Percentiles rank a stretch among this genome's conserved stretches.
Conservation (phyloP, 768 basidiomycete genomes). For the Cubamyces sp. region DNA sequence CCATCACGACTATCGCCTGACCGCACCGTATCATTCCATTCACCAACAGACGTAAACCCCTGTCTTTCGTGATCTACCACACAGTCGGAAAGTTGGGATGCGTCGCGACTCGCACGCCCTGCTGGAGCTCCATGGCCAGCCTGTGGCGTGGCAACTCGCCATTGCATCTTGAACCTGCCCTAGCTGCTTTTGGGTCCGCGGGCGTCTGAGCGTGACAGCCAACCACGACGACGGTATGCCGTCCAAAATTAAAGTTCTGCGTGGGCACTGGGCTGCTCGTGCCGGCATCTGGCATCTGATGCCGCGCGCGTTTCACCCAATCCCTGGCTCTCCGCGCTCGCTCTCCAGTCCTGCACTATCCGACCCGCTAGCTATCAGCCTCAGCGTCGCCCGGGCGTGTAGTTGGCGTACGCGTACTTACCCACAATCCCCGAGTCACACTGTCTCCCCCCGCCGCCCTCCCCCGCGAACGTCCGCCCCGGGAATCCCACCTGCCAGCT, state of each 20-base stretch:
- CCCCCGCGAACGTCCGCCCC: slow-evolving; percentile 1
- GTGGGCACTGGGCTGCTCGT: slow-evolving; percentile 11
- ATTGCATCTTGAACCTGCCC: slow-evolving; percentile 3
- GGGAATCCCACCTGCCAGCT: slow-evolving; percentile 12
- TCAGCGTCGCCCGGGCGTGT: slow-evolving; percentile 4
- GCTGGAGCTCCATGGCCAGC: slow-evolving; percentile 6
- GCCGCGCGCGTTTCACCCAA: slow-evolving; percentile 28
- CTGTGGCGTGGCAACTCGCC: slow-evolving; percentile 20
- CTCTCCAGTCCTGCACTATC: slow-evolving; percentile 2
- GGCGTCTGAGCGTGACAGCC: slow-evolving; percentile 16
- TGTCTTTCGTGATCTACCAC: slow-evolving; percentile 23
- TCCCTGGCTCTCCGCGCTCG: neutral
- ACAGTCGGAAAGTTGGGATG: slow-evolving; percentile 23
- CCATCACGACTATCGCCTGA: slow-evolving; percentile 9
- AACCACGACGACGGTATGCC: slow-evolving; percentile 10
- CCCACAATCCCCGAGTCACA: slow-evolving; percentile 5
- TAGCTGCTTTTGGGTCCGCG: slow-evolving; percentile 23
- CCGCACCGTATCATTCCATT: slow-evolving; percentile 21
- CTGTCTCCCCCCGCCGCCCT: slow-evolving; percentile 15
- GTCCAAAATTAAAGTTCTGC: slow-evolving; percentile 24
- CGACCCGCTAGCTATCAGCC: slow-evolving; percentile 8
- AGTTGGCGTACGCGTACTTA: slow-evolving; percentile 18
- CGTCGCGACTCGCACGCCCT: slow-evolving; percentile 15
- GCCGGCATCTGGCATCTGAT: slow-evolving; percentile 32
- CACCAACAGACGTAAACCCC: slow-evolving; percentile 23